Evolutionary conservation across 2,329 filamentous ascomycete species (phyloP), one percentile per base, ranked within the genome.

Genomic region (Cercospora beticola): DNA sequence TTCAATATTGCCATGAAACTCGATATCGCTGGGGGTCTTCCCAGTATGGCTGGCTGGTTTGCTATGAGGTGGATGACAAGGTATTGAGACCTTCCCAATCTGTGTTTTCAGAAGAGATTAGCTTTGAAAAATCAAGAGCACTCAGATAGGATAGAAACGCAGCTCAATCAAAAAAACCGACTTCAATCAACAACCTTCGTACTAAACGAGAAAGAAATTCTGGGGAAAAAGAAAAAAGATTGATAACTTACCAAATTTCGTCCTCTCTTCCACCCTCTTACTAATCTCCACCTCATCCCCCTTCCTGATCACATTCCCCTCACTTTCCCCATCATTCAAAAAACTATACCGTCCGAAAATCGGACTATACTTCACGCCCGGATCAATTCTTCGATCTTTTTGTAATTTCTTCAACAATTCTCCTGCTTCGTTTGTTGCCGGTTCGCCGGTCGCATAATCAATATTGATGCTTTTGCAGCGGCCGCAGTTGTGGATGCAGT

Each of bases 311-410:
- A 56, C 66, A 65, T 74, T 69, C 8, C 77, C 78, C 36, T 78
- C 74, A 68, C 74, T 74, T 14, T 69, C 76, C 33, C 16, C 56
- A 1, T 71, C 60, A 12, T 72, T 61, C 72, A 83, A 77, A 68
- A 83, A 84, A 5, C 77, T 78, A 72, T 85, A 85, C 36, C 83
- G 54, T 4, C 83, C 83, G 76, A 84, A 85, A 3, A 84, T 80
- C 9, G 83, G 83, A 64, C 77, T 81, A 74, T 81, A 85, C 71
- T 82, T 84, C 5, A 76, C 72, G 0, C 82, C 83, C 3, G 65
- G 66, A 73, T 85, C 83, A 3, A 85, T 78, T 46, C 83, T 74
- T 0, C 83, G 73, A 75, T 84, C 81, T 49, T 75, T 78, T 69
- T 82, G 80, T 70, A 85, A 64, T 67, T 78, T 77, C 74, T 84